Percentiles rank a stretch among this genome's conserved stretches.
These are phyloP conservation scores for Codiaeum variegatum DNA, from an alignment of 441 rosid genomes.

Conservation along the genomic window DNA sequence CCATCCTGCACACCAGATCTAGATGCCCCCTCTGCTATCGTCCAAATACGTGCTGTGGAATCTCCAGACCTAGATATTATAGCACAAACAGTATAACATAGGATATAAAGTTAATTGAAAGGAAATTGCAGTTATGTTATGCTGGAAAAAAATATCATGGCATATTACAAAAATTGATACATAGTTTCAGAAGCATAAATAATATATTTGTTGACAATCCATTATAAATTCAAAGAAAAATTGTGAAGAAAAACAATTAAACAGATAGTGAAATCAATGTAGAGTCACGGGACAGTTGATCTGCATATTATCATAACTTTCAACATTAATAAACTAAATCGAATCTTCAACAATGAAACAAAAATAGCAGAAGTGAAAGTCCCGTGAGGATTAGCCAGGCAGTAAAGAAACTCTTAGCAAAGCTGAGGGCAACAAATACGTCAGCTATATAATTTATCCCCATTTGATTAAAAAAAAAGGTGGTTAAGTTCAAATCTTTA, in stretches of 20 bases:
- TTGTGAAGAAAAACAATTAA: not conserved
- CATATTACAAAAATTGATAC: not conserved
- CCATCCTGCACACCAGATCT: conserved; percentile 49
- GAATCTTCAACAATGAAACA: not conserved
- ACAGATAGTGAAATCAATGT: not conserved
- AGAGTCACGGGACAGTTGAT: not conserved
- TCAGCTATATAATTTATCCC: not conserved
- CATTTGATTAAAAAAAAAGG: not conserved
- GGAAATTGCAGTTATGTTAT: not conserved
- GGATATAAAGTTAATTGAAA: not conserved
- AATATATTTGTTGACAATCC: not conserved
- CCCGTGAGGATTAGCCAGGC: not conserved
- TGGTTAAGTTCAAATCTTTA: not conserved
- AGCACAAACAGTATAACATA: conserved; percentile 8
- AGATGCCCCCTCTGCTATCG: conserved; percentile 54
- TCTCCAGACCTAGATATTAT: conserved; percentile 74
- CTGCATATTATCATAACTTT: not conserved
- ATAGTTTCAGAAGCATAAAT: not conserved
- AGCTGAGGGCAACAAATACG: not conserved
- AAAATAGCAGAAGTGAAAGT: not conserved
- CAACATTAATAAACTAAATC: not conserved
- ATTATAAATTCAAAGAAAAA: not conserved
- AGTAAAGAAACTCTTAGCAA: not conserved
- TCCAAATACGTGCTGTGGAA: conserved; percentile 96
- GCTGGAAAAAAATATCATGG: not conserved